A percentile compares a stretch with the other conserved stretches of the same genome.
phyloP scores from a whole-genome alignment of 225 moss, liverwort and hornwort species.

The Physcomitrium patens region DNA sequence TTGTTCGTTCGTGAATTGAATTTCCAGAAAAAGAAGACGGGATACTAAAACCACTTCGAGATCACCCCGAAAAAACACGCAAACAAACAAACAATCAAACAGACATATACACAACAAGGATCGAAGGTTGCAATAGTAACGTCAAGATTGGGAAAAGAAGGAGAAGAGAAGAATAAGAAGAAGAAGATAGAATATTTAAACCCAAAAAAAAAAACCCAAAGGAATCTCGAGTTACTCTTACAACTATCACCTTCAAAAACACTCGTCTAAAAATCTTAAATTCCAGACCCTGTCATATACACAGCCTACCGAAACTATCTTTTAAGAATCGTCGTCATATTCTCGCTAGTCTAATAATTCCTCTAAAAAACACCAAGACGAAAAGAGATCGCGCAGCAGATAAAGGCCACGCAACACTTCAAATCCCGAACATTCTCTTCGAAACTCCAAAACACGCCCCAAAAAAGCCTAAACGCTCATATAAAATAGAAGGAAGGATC shows the following conservation, averaged over 20 bases:
- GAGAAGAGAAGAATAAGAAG: too few relatives aligned
- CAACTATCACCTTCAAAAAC: background rate
- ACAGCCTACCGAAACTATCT: conserved; percentile 1
- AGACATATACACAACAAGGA: background rate
- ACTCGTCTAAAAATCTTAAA: conserved; percentile 9
- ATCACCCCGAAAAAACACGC: background rate
- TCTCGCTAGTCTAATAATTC: conserved; percentile 1
- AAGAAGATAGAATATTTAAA: too few relatives aligned
- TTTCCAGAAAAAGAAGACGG: conserved; percentile 25
- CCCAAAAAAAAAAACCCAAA: too few relatives aligned
- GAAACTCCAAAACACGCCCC: background rate
- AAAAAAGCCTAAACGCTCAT: conserved; percentile 27
- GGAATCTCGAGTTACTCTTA: conserved; percentile 6
- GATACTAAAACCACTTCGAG: background rate
- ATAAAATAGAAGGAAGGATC: conserved; percentile 1
- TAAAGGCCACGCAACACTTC: background rate
- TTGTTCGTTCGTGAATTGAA: conserved; percentile 7
- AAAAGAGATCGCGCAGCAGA: background rate
- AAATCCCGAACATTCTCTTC: conserved; percentile 30
- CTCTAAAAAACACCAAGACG: background rate
- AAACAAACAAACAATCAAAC: too few relatives aligned
- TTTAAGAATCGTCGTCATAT: background rate
- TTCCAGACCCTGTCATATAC: conserved; percentile 37
- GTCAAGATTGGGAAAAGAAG: background rate
- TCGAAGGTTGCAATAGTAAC: background rate